Conservation (phyloP, 116 monocot species). For the Phalaenopsis hybrid region DNA sequence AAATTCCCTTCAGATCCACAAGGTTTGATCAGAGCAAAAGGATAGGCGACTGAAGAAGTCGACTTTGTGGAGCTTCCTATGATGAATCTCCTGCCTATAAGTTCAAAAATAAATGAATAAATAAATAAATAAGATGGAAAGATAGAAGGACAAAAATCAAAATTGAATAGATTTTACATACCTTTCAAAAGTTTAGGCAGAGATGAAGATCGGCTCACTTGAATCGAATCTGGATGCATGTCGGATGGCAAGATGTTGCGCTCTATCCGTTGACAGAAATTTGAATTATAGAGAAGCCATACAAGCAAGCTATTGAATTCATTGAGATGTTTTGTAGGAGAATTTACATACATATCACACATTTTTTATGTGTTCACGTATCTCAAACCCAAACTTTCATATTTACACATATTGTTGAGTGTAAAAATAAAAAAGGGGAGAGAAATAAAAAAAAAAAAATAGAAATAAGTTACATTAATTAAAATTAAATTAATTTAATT, state of each 20-base stretch:
- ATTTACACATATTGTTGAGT: too few relatives aligned
- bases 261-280: background rate
- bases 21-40: slow-evolving; percentile 87
- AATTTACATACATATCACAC: background rate
- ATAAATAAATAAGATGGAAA: background rate
- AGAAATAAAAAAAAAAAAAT: too few relatives aligned
- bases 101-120: background rate
- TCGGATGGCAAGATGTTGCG: slow-evolving; percentile 25
- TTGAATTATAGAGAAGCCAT: background rate
- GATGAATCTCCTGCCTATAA: slow-evolving; percentile 43
- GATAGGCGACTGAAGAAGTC: slow-evolving; percentile 63
- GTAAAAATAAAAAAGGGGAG: too few relatives aligned
- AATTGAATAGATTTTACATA: slow-evolving; percentile 7
- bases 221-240: slow-evolving; percentile 27
- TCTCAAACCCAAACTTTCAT: too few relatives aligned
- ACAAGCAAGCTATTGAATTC: too few relatives aligned
- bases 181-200: slow-evolving; percentile 53
- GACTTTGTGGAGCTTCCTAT: slow-evolving; percentile 48
- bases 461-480: too few relatives aligned
- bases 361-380: too few relatives aligned
- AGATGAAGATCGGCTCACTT: slow-evolving; percentile 25
- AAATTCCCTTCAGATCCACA: slow-evolving; percentile 69
- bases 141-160: too few relatives aligned
- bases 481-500: too few relatives aligned
- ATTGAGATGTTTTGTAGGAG: too few relatives aligned